Evolutionary conservation across 345 rosid species (phyloP), one percentile per base, ranked within the genome.

Genomic region (Pistacia vera): DNA sequence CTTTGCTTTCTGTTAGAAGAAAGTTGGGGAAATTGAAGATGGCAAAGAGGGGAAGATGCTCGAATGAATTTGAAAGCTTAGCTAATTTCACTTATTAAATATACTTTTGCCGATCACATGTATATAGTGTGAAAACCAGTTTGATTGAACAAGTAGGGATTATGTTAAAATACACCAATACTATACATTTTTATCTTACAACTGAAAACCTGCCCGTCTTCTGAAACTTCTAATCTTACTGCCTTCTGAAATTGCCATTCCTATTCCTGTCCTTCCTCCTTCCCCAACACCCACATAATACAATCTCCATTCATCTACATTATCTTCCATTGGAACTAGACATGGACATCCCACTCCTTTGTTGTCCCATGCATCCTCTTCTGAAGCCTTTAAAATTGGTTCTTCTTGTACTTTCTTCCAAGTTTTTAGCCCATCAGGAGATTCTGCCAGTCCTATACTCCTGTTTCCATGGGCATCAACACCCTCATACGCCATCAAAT

Each of bases 401-500:
- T 77, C 82, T 12, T 81, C 85, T 55, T 65, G 65, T 13, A 67
- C 30, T 78, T 85, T 81, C 70, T 72, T 72, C 91, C 89, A 85
- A 4, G 75, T 86, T 64, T 66, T 85, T 60, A 85, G 51, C 28
- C 89, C 88, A 62, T 85, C 87, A 30, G 59, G 54, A 8, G 87
- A 83, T 25, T 76, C 71, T 3, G 90, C 86, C 51, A 80, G 6
- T 20, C 88, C 90, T n/a, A 87, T 82, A 35, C 88, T 70, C 57
- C 79, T 80, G 62, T 74, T 71, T 4, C 88, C 87, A 1, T 76
- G 76, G 6, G 13, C 68, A 46, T 66, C 80, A 63, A 81, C 79
- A 36, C 82, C 88, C 66, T 88, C 85, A 11, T 88, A 85, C 16
- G 75, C 91, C 91, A 83, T 88, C 77, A 82, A 56, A 80, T 85